Conservation (phyloP, 495 filamentous ascomycete genomes). For the Letharia lupina region DNA sequence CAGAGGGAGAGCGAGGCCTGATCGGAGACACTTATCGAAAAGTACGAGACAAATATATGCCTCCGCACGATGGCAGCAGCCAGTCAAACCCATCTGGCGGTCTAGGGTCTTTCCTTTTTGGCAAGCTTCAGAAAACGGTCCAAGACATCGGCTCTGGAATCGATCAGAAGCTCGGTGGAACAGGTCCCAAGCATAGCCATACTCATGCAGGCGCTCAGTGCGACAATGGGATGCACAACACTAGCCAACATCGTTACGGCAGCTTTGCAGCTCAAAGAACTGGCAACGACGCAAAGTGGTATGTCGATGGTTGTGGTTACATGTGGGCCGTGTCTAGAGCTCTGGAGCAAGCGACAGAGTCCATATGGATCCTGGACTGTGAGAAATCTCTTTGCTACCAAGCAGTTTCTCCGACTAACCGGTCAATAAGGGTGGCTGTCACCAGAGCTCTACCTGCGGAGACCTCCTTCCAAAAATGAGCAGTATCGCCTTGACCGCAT, state of each 20-base stretch:
- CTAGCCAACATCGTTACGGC: constrained; percentile 58
- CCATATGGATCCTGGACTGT: constrained; percentile 91
- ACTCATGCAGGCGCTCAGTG: constrained; percentile 44
- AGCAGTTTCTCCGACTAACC: not conserved
- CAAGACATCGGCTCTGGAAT: constrained; percentile 44
- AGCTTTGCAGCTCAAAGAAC: constrained; percentile 69
- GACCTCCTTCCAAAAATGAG: constrained; percentile 74
- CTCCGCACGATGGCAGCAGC: constrained; percentile 24
- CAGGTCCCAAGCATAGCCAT: constrained; percentile 37
- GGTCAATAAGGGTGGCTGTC: constrained; percentile 61
- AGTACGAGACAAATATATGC: constrained; percentile 39
- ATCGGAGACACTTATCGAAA: constrained; percentile 47
- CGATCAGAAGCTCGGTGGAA: constrained; percentile 37
- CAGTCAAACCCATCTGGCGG: constrained; percentile 26
- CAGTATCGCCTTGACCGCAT: constrained; percentile 83
- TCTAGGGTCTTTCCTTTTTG: constrained; percentile 44
- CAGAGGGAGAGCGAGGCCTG: constrained; percentile 41
- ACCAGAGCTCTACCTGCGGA: constrained; percentile 80
- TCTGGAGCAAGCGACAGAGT: constrained; percentile 72
- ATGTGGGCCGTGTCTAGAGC: constrained; percentile 84
- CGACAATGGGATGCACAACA: constrained; percentile 34
- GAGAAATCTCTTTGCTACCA: constrained; percentile 16
- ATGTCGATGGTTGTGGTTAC: constrained; percentile 86
- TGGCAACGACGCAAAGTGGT: constrained; percentile 74
- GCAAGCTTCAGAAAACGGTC: constrained; percentile 48